phyloP scores from a whole-genome alignment of 1,284 basidiomycete genomes.

The Cryptococcus hybrid region DNA sequence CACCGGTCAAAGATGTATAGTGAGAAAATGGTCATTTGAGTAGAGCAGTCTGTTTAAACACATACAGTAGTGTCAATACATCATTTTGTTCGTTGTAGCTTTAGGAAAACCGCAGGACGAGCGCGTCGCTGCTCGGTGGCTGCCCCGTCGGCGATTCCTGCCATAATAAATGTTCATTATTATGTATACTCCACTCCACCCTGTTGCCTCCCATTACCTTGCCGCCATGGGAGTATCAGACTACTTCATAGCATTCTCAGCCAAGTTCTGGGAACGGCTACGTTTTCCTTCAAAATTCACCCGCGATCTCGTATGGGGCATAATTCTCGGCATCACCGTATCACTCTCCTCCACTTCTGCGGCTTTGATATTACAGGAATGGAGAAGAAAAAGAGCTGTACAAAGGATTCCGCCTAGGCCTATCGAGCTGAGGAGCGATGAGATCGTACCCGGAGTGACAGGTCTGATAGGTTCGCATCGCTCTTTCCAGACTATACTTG shows the following conservation, averaged over 20 bases:
- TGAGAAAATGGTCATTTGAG: conserved; percentile 74
- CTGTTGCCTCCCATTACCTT: too few relatives aligned
- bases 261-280: conserved; percentile 22
- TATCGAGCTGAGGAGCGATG: conserved; percentile 70
- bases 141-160: too few relatives aligned
- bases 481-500: neutral
- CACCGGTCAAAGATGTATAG: conserved; percentile 87
- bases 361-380: conserved; percentile 56
- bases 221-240: conserved; percentile 10
- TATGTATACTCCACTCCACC: too few relatives aligned
- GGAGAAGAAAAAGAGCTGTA: conserved; percentile 48
- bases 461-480: conserved; percentile 71
- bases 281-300: conserved; percentile 31
- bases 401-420: conserved; percentile 57
- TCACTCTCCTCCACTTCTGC: conserved; percentile 65
- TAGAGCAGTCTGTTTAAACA: too few relatives aligned
- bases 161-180: too few relatives aligned
- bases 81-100: too few relatives aligned
- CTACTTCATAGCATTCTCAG: conserved; percentile 9
- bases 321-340: conserved; percentile 67
- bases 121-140: too few relatives aligned
- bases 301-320: conserved; percentile 59
- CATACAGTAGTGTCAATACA: too few relatives aligned
- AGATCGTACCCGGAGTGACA: conserved; percentile 66
- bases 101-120: too few relatives aligned